A percentile compares a stretch with the other conserved stretches of the same genome.
phyloP scores from a whole-genome alignment of 2,329 filamentous ascomycete species.

The Penicillium fuscoglaucum region DNA sequence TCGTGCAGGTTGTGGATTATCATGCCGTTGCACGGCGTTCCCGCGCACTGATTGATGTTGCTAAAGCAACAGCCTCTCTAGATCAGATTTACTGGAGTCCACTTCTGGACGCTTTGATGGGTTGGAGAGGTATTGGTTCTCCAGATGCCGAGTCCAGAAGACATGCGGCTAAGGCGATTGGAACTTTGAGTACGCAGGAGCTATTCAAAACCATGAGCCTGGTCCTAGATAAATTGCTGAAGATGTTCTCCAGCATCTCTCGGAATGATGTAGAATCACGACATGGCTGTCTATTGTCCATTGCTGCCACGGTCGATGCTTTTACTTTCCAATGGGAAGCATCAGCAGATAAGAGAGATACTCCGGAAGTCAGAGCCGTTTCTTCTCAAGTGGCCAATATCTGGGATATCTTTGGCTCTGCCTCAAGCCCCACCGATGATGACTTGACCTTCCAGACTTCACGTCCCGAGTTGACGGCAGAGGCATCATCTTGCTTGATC shows the following conservation, averaged over 20 bases:
- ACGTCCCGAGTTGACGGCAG: constrained; percentile 45
- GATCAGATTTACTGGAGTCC: constrained; percentile 65
- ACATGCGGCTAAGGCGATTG: constrained; percentile 69
- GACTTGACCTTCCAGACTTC: constrained; percentile 42
- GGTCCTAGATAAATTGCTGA: constrained; percentile 36
- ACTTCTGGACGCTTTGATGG: constrained; percentile 68
- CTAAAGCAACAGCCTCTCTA: constrained; percentile 66
- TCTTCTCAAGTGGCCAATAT: constrained; percentile 30
- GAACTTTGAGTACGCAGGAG: constrained; percentile 44
- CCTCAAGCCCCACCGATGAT: constrained; percentile 36
- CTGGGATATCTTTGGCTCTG: constrained; percentile 42
- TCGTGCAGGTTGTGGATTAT: constrained; percentile 91
- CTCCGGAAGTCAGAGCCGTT: constrained; percentile 30
- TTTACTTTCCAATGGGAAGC: constrained; percentile 25
- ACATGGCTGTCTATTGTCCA: constrained; percentile 46
- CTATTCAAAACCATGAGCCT: constrained; percentile 33
- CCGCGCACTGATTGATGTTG: constrained; percentile 76
- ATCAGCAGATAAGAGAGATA: constrained; percentile 20
- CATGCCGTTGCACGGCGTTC: constrained; percentile 86
- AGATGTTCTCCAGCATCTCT: constrained; percentile 40
- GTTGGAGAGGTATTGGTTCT: constrained; percentile 87
- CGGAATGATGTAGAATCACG: constrained; percentile 44
- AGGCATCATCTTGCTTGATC: constrained; percentile 43
- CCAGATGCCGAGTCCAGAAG: constrained; percentile 72
- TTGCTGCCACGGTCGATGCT: constrained; percentile 42